Evolutionary conservation across 441 rosid species (phyloP), one percentile per base, ranked within the genome.

Genomic region (Syzygium malaccense): DNA sequence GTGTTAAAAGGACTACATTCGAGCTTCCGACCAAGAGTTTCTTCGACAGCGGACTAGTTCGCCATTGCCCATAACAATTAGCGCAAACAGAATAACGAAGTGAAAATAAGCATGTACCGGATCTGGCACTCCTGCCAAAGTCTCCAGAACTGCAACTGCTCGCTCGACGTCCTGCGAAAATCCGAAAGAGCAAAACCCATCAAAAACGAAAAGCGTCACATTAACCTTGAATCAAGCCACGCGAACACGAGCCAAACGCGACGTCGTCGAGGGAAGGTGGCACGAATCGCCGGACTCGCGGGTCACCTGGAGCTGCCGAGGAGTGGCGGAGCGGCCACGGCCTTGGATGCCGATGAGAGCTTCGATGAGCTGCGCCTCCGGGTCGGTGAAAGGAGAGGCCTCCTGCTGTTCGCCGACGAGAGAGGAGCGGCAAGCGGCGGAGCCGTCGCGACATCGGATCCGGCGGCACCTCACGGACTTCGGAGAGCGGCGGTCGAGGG

Each of bases 291-390:
- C n/a, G n/a, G 20, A 41, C 83, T 75, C 83, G 83, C n/a, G n/a
- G 56, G 26, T 68, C 37, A 88, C 89, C 87, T 84, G 85, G 87
- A 97, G 98, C 89, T 98, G 98, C 89, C 26, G 92, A 71, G 98
- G 93, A 87, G 98, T 91, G 57, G 98, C 99, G 1, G 98, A 95
- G 89, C 94, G 93, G 85, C 99, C 99, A 62, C 99, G 94, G 89
- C 98, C 99, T 93, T 98, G 99, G 88, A 98, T 96, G n/a, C 99
- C 98, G 23, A 96, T 93, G 28, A 98, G 96, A 6, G 99, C 99
- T 57, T 95, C 94, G 85, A 98, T 92, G 56, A 98, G 94, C 83
- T 92, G 92, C 90, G 92, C 92, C 91, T 98, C 98, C 57, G 93
- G 94, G 28, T 93, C 95, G 2, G 93, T 93, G 90, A 97, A 95